Base-by-base conservation (phyloP, 192 early-diverging fungal species). In the Coemansia sp. region DNA sequence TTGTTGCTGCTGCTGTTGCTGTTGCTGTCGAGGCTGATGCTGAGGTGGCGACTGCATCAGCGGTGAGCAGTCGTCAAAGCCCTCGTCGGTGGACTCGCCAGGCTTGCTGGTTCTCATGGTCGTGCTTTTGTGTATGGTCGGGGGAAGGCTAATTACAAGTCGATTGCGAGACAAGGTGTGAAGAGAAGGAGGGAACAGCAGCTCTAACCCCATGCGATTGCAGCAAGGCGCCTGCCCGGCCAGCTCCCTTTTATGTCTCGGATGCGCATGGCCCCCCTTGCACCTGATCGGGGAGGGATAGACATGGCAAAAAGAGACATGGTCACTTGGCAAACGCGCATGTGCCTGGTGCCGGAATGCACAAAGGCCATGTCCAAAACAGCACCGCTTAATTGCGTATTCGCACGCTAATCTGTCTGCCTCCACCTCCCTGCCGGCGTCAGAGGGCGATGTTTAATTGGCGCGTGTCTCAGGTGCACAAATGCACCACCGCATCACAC, bases 81-180 rank as follows among this genome's bases (percentile, higher is more conserved):
- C 69, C 55, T 76, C 75, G 35, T 76, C 75, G 1, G 69, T 23
- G 14, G 59, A n/a, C 52, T 67, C 69, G 26, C 60, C 46, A 20
- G 60, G 49, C 35, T 38, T 59, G 57, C 57, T 26, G 30, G 57
- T 16, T 18, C 33, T 59, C 57, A 38, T 55, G 44, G 5, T 18
- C 14, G 5, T 46, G 44, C 14, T 18, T 46, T 41, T 41, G 39
- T 30, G 30, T 30, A 2, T 30, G 30, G 30, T 30, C 30, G 3
- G 30, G 3, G 30, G 30, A 30, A 30, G 30, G 30, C 30, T 30
- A 30, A 30, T 30, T 30, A 30, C 30, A 30, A 30, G 30, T 30
- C 30, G 3, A 30, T 30, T 1, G 30, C 30, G 30, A 30, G 30
- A 3, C 30, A 30, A 30, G 30, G 30, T 30, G 30, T 30, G 30